Evolutionary conservation across 108 stramenopile genomes (phyloP).

Genomic region (Seminavis robusta): DNA sequence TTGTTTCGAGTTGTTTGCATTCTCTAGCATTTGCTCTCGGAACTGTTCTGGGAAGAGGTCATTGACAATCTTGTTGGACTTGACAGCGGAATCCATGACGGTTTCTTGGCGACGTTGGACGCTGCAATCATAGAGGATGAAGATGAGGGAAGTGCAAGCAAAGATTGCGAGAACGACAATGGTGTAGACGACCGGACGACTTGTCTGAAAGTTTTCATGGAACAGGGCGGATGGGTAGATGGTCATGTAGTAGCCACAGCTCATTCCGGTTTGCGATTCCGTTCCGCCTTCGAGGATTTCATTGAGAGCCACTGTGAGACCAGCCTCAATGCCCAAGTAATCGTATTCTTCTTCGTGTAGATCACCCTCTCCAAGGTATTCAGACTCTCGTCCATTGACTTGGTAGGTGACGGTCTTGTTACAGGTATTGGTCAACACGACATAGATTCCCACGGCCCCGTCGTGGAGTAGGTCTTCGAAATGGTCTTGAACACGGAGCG

Average conservation of each 20-base stretch:
- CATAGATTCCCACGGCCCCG: constrained; percentile 10
- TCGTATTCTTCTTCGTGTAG: constrained; percentile 41
- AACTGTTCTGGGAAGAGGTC: constrained; percentile 32
- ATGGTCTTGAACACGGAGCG: too few relatives aligned
- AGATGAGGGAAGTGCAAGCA: constrained; percentile 10
- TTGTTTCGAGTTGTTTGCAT: background rate
- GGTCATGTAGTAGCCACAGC: constrained; percentile 10
- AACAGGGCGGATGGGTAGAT: constrained; percentile 51
- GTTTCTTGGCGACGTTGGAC: constrained; percentile 25
- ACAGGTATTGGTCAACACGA: constrained; percentile 1
- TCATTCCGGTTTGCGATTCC: background rate
- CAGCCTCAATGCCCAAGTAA: background rate
- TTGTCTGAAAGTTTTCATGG: constrained; percentile 34
- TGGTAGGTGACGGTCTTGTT: constrained; percentile 29
- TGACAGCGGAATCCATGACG: constrained; percentile 15
- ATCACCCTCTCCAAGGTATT: constrained; percentile 50
- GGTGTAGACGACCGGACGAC: constrained; percentile 34
- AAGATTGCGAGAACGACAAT: constrained; percentile 38
- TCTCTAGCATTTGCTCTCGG: constrained; percentile 25
- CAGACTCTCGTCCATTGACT: constrained; percentile 25
- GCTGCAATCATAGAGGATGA: constrained; percentile 18
- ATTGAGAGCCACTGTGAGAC: too few relatives aligned
- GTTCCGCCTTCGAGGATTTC: too few relatives aligned
- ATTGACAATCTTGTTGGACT: constrained; percentile 16
- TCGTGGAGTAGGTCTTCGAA: constrained; percentile 28